phyloP scores from a whole-genome alignment of 2,329 filamentous ascomycete genomes.

The Stagonosporopsis chrysanthemi region DNA sequence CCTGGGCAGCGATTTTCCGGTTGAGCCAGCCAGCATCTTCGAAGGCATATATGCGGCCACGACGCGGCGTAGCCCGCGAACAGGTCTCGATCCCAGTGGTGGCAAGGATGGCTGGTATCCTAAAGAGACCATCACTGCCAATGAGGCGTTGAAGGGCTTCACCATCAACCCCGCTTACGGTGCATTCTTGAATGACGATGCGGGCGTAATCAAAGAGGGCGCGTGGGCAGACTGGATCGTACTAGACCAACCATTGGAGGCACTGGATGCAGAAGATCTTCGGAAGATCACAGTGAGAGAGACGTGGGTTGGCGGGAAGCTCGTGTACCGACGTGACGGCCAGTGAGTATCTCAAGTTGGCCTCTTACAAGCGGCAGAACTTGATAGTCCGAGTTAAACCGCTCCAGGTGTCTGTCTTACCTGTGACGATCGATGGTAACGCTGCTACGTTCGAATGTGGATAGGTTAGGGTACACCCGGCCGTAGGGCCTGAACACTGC shows the following conservation, averaged over 20 bases:
- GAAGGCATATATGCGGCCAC: conserved; percentile 74
- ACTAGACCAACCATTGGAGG: conserved; percentile 65
- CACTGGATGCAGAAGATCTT: conserved; percentile 59
- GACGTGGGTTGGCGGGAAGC: conserved; percentile 71
- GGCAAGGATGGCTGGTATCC: conserved; percentile 64
- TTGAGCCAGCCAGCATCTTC: conserved; percentile 72
- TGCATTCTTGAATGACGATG: conserved; percentile 65
- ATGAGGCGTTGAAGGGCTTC: conserved; percentile 69
- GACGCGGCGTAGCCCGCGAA: conserved; percentile 65
- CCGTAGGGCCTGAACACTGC: not conserved
- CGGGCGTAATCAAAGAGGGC: conserved; percentile 66
- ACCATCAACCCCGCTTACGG: conserved; percentile 66
- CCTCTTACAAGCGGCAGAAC: conserved; percentile 10
- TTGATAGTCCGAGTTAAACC: not conserved
- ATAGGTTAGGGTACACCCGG: conserved; percentile 10
- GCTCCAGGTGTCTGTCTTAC: conserved; percentile 4
- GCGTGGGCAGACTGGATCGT: conserved; percentile 75
- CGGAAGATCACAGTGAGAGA: conserved; percentile 65
- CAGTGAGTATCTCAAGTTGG: conserved; percentile 3
- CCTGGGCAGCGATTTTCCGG: conserved; percentile 75
- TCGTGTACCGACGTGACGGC: conserved; percentile 43
- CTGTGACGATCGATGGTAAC: not conserved
- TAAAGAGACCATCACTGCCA: conserved; percentile 65
- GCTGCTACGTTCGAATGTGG: not conserved
- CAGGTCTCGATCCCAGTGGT: conserved; percentile 53